Evolutionary conservation across 2,329 filamentous ascomycete genomes (phyloP).

Genomic region (Cephalotrichum gorgonifer): DNA sequence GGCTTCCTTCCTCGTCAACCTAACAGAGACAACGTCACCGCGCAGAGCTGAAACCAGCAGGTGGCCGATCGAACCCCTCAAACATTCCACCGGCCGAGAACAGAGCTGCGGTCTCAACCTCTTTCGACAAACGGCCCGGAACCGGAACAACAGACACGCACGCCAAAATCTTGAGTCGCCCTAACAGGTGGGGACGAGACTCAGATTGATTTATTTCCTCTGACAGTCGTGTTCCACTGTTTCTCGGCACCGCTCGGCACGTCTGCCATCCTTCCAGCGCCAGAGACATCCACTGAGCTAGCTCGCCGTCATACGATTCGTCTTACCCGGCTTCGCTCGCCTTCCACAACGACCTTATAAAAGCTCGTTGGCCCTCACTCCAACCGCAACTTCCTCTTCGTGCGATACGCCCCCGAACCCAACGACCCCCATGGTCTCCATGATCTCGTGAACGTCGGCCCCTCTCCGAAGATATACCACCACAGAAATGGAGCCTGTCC

Average conservation of each 20-base stretch:
- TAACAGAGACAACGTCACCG: neutral
- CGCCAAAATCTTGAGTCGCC: neutral
- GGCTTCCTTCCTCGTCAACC: neutral
- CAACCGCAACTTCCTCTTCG: neutral
- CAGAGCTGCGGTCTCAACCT: neutral
- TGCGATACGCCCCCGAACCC: neutral
- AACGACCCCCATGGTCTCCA: slow-evolving; percentile 1
- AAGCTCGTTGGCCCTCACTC: neutral
- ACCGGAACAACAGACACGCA: neutral
- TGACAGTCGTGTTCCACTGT: neutral
- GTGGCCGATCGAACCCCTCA: neutral
- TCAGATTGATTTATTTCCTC: neutral
- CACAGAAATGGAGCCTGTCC: slow-evolving; percentile 52
- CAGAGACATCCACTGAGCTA: neutral
- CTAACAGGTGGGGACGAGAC: neutral
- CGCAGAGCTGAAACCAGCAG: neutral
- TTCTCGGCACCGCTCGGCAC: neutral
- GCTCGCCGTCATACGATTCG: neutral
- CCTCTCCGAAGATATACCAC: neutral
- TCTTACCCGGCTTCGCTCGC: neutral
- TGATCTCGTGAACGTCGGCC: neutral
- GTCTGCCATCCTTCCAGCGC: neutral
- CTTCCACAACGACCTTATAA: too few species aligned
- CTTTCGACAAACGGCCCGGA: neutral
- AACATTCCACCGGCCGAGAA: neutral